phyloP scores from a whole-genome alignment of 2,329 filamentous ascomycete species.

The Colletotrichum melonis region DNA sequence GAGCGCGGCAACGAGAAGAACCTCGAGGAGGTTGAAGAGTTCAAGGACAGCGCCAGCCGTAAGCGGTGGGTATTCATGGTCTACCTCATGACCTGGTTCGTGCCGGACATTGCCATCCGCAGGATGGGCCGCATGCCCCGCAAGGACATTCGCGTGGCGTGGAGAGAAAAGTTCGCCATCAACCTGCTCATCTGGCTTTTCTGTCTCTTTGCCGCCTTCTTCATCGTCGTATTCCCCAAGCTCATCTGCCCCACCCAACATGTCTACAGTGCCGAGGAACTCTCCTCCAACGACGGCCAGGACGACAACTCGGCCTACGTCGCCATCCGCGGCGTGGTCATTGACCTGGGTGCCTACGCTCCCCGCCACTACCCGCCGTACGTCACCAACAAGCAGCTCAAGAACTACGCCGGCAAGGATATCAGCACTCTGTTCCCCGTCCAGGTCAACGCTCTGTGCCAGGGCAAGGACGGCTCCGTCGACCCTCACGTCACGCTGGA shows the following conservation, averaged over 20 bases:
- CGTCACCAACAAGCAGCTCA: conserved; percentile 69
- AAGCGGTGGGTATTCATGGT: conserved; percentile 92
- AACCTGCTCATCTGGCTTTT: conserved; percentile 96
- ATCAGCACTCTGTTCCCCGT: conserved; percentile 92
- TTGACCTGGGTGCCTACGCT: conserved; percentile 81
- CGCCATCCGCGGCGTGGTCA: conserved; percentile 89
- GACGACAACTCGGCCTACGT: conserved; percentile 73
- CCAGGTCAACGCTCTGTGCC: conserved; percentile 92
- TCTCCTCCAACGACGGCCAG: conserved; percentile 80
- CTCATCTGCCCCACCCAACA: conserved; percentile 93
- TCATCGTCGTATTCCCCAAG: conserved; percentile 88
- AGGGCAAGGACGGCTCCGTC: conserved; percentile 74
- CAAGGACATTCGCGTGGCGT: conserved; percentile 91
- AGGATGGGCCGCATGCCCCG: conserved; percentile 86
- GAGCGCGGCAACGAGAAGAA: conserved; percentile 94
- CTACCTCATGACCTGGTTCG: conserved; percentile 84
- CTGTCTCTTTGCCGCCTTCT: conserved; percentile 83
- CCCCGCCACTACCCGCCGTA: conserved; percentile 81
- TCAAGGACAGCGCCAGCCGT: conserved; percentile 79
- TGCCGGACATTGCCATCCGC: conserved; percentile 86
- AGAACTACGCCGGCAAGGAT: conserved; percentile 88
- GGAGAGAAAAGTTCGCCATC: conserved; percentile 98
- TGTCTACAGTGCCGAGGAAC: conserved; percentile 83
- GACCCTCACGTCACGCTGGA: conserved; percentile 84
- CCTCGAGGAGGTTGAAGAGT: conserved; percentile 90